These are phyloP conservation scores for Margaritispora aquatica DNA, from an alignment of 495 filamentous ascomycete species.

Conservation along the genomic window DNA sequence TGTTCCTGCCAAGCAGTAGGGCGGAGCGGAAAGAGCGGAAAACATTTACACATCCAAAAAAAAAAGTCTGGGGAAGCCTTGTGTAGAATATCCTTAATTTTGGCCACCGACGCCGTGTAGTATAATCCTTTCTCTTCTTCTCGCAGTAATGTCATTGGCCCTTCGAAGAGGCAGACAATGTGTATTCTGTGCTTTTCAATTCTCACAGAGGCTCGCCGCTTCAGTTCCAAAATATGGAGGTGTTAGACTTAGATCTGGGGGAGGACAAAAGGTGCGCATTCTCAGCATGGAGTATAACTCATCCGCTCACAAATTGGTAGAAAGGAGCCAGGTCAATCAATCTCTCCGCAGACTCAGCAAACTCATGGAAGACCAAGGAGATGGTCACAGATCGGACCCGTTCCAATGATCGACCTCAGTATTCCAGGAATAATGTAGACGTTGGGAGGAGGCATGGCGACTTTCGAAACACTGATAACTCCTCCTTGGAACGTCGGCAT, in stretches of 20 bases:
- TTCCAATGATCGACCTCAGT: too few relatives aligned
- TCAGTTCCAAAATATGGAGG: background rate
- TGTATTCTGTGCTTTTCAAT: slow-evolving; percentile 14
- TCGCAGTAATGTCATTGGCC: slow-evolving; percentile 14
- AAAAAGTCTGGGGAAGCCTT: background rate
- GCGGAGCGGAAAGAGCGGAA: background rate
- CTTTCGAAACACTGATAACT: too few relatives aligned
- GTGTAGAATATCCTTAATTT: background rate
- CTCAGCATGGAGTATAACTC: too few relatives aligned
- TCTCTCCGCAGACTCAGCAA: too few relatives aligned
- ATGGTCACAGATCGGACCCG: too few relatives aligned
- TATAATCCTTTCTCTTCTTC: background rate
- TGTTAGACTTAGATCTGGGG: background rate
- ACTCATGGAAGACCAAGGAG: too few relatives aligned
- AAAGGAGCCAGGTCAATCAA: too few relatives aligned
- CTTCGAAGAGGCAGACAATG: slow-evolving; percentile 14
- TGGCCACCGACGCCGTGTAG: background rate
- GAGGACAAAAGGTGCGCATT: background rate
- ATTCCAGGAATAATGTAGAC: background rate
- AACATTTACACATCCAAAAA: background rate
- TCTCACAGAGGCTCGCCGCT: slow-evolving; percentile 10
- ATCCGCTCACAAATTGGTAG: too few relatives aligned
- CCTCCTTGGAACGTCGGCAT: background rate
- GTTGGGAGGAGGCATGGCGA: too few relatives aligned
- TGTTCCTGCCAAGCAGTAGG: background rate